phyloP scores from a whole-genome alignment of 2,329 filamentous ascomycete genomes.

The Aspergillus quadricinctus region DNA sequence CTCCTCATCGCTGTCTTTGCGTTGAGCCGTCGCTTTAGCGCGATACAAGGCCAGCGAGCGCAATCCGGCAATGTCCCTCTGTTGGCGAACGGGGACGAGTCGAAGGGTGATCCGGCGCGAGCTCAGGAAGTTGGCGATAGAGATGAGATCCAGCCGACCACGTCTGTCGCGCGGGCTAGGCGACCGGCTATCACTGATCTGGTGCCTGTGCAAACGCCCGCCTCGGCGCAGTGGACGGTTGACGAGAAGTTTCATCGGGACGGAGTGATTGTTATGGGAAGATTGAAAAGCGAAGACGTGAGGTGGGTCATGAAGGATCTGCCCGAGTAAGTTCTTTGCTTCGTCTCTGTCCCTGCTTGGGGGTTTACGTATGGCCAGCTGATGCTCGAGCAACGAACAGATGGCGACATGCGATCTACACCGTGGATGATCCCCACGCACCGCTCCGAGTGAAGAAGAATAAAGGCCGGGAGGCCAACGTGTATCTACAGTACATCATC shows the following conservation, averaged over 20 bases:
- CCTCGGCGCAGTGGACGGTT: slow-evolving; percentile 12
- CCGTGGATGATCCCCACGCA: slow-evolving; percentile 31
- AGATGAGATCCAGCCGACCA: not conserved
- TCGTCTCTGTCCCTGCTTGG: not conserved
- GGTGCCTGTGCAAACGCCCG: not conserved
- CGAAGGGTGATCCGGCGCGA: too few relatives aligned
- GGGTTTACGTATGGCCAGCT: not conserved
- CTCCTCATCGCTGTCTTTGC: not conserved
- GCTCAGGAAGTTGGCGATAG: not conserved
- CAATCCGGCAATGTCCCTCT: not conserved
- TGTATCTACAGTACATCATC: slow-evolving; percentile 44
- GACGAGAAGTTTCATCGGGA: slow-evolving; percentile 25
- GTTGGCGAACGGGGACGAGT: not conserved
- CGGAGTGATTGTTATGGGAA: slow-evolving; percentile 37
- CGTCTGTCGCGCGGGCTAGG: not conserved
- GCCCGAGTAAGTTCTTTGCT: slow-evolving; percentile 34
- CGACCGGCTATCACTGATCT: not conserved
- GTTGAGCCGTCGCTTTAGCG: not conserved
- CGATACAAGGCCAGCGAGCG: not conserved
- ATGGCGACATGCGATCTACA: slow-evolving; percentile 44
- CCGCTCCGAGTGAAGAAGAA: slow-evolving; percentile 24
- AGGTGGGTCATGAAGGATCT: slow-evolving; percentile 42
- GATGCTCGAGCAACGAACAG: slow-evolving; percentile 15
- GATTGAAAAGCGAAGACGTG: slow-evolving; percentile 38
- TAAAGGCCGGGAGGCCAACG: slow-evolving; percentile 42